Conservation (phyloP, 495 filamentous ascomycete species). For the Penicillium chermesinum region DNA sequence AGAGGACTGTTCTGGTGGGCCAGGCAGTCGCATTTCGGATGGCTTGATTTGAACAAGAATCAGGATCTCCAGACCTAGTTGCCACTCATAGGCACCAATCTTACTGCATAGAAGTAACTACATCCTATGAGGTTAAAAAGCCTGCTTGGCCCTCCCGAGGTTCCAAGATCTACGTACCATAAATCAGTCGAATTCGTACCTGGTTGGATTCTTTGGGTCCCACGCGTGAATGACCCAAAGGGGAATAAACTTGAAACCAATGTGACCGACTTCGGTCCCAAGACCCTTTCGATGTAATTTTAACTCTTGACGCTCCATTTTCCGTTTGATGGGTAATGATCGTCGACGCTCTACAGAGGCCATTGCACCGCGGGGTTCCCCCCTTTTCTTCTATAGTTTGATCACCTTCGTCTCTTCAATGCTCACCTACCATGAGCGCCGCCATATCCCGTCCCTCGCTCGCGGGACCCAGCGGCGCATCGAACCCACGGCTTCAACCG, state of each 20-base stretch:
- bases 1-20: too few relatives aligned
- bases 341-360: constrained; percentile 8
- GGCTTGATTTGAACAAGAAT: not conserved
- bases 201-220: too few relatives aligned
- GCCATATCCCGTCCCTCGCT: constrained; percentile 20
- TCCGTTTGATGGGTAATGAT: constrained; percentile 11
- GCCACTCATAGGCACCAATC: constrained; percentile 2
- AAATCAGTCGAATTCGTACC: too few relatives aligned
- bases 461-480: constrained; percentile 25
- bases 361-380: constrained; percentile 13
- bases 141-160: too few relatives aligned
- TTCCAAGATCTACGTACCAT: too few relatives aligned
- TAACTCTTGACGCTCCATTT: not conserved
- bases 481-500: constrained; percentile 14
- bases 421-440: constrained; percentile 20
- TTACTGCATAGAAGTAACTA: too few relatives aligned
- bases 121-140: too few relatives aligned
- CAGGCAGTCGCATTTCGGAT: not conserved
- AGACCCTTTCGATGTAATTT: too few relatives aligned
- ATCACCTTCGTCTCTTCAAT: constrained; percentile 1
- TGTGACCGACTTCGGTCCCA: not conserved
- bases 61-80: not conserved
- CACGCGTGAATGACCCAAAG: not conserved
- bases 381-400: constrained; percentile 8
- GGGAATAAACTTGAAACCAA: not conserved